These are phyloP conservation scores for Termitomyces sp. DNA, from an alignment of 768 basidiomycete species.

Conservation along the genomic window DNA sequence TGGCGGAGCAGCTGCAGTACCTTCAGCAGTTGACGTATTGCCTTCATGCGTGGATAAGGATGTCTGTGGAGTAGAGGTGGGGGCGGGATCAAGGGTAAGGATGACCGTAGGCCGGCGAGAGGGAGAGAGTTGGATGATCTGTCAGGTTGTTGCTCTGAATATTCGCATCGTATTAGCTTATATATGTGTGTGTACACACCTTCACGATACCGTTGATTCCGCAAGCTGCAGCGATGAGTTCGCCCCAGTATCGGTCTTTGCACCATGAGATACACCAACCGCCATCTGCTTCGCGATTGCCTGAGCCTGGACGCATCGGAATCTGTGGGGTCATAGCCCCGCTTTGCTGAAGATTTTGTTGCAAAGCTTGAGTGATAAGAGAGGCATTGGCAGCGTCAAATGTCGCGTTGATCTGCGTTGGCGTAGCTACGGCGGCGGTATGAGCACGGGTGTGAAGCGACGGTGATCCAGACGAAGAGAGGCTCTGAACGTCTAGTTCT, in stretches of 20 bases:
- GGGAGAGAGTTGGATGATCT: conserved; percentile 75
- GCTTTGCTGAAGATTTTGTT: conserved; percentile 43
- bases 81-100: conserved; percentile 55
- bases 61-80: conserved; percentile 20
- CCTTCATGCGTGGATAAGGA: conserved; percentile 15
- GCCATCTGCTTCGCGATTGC: conserved; percentile 79
- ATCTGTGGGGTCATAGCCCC: conserved; percentile 9
- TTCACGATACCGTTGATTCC: conserved; percentile 76
- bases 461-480: conserved; percentile 43
- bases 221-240: conserved; percentile 74
- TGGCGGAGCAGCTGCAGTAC: conserved; percentile 30
- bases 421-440: conserved; percentile 64
- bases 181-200: conserved; percentile 35
- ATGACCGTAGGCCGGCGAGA: conserved; percentile 65
- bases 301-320: conserved; percentile 31
- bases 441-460: conserved; percentile 42
- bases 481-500: conserved; percentile 67
- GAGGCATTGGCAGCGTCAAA: conserved; percentile 57
- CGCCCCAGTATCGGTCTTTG: conserved; percentile 94
- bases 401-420: conserved; percentile 58
- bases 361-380: conserved; percentile 61
- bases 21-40: conserved; percentile 18
- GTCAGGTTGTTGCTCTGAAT: not conserved
- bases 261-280: conserved; percentile 97
- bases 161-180: not conserved